Base-by-base conservation (phyloP, 768 basidiomycete species). In the Dioszegia aurantiaca region DNA sequence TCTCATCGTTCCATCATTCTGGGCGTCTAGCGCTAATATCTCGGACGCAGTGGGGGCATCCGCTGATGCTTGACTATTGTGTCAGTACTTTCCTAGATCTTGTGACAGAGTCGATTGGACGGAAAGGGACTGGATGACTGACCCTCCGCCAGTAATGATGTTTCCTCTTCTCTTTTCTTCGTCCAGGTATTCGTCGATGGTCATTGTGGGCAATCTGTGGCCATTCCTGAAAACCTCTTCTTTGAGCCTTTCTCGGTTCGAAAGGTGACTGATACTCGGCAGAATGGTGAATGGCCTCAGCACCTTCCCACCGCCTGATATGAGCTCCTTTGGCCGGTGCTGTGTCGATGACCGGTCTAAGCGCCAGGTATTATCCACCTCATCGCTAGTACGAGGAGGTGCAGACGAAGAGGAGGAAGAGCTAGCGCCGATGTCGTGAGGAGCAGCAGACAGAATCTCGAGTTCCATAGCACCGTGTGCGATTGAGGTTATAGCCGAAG, bases 211-310 rank as follows among this genome's bases (percentile, higher is more conserved):
- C 30, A 98, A 79, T 41, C 86, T 83, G 69, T 95, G 85, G 11
- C 83, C 84, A 14, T 89, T 83, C 16, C 86, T 83, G 78, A 97
- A 98, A 3, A 98, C 92, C 68, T 88, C 84, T 1, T 82, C 78
- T 70, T 86, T 86, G 5, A 95, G 71, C 24, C 85, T 82, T 40
- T 85, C 81, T 58, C 93, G 85, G 65, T 93, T 83, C n/a, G 67
- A 69, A 33, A 72, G 55, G 40, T 19, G 81, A 74, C 41, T 81
- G 30, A 83, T 81, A 2, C 87, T 83, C 0, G 93, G 90, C 14
- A 98, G 80, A 59, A 99, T 91, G 0, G 89, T 93, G 75, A 99
- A 98, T 16, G 94, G 90, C 33, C 87, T 84, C 55, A 95, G 79
- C 51, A 92, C 92, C 81, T 85, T 90, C 39, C 92, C 91, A 47